A percentile compares a stretch with the other conserved stretches of the same genome.
Evolutionary conservation across 2,329 filamentous ascomycete species (phyloP).

Genomic region (Aulographum hederae): DNA sequence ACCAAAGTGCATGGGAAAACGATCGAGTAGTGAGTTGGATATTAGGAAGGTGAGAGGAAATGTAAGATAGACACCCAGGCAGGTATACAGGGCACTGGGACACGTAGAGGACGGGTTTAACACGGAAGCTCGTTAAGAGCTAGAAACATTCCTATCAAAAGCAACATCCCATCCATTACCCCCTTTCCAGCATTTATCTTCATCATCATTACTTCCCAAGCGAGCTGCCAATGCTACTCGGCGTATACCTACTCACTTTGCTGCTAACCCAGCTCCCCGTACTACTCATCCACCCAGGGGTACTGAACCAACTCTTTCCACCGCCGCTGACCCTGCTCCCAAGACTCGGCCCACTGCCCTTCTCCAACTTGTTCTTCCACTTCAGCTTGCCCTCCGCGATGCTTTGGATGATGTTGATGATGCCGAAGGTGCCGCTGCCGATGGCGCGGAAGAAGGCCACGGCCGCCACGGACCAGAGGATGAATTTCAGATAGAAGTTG

Average conservation of each 20-base stretch:
- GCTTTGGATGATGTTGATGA: conserved; percentile 70
- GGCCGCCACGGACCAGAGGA: conserved; percentile 78
- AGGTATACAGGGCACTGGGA: too few relatives aligned
- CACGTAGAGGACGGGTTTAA: too few relatives aligned
- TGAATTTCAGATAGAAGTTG: conserved; percentile 84
- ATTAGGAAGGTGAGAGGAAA: too few relatives aligned
- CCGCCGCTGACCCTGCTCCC: conserved; percentile 6
- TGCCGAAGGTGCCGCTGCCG: conserved; percentile 61
- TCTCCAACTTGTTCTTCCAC: conserved; percentile 13
- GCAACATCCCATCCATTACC: too few relatives aligned
- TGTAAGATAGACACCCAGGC: too few relatives aligned
- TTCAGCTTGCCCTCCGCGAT: conserved; percentile 74
- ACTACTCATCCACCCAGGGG: conserved; percentile 16
- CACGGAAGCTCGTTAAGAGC: too few relatives aligned
- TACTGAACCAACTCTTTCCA: conserved; percentile 16
- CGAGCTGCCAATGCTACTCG: conserved; percentile 7
- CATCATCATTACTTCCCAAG: conserved; percentile 2
- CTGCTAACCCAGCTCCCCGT: conserved; percentile 17
- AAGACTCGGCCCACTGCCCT: not conserved
- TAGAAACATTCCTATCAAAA: too few relatives aligned
- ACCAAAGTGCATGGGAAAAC: too few relatives aligned
- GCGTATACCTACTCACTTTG: conserved; percentile 14
- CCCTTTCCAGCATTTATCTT: too few relatives aligned
- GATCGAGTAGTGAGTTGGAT: too few relatives aligned
- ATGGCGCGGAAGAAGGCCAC: conserved; percentile 78